phyloP scores from a whole-genome alignment of 257 asterid species.

The Ophiorrhiza pumila region DNA sequence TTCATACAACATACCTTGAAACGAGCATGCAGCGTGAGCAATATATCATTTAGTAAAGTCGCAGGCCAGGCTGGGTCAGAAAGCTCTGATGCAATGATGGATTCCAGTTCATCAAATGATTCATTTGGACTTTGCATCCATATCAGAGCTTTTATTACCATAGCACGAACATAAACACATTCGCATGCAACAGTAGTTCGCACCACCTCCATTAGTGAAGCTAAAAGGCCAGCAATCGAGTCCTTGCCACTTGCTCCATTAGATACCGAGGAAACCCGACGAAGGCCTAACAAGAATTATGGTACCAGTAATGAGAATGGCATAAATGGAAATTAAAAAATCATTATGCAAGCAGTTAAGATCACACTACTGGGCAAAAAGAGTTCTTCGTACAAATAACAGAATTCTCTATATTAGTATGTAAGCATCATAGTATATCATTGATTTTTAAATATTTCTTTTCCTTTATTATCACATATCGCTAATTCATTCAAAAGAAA shows the following conservation, averaged over 20 bases:
- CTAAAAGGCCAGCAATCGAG: constrained; percentile 84
- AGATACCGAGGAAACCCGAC: constrained; percentile 65
- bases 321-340: neutral
- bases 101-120: constrained; percentile 89
- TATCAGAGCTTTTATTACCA: constrained; percentile 95
- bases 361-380: neutral
- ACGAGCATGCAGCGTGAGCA: constrained; percentile 97
- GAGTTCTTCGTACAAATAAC: neutral
- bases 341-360: neutral
- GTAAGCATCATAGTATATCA: neutral
- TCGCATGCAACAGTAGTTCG: constrained; percentile 98
- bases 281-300: constrained; percentile 50
- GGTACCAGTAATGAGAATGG: constrained; percentile 1
- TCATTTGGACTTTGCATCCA: constrained; percentile 99
- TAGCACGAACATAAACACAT: constrained; percentile 98
- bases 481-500: no score
- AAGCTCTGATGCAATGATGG: constrained; percentile 94
- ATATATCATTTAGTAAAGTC: constrained; percentile 73
- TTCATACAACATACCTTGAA: constrained; percentile 63
- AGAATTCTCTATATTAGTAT: neutral
- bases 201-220: constrained; percentile 97
- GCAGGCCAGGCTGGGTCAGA: constrained; percentile 98
- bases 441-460: neutral
- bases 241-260: constrained; percentile 75
- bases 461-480: neutral